Evolutionary conservation across 1,139 yeast genomes (phyloP), one percentile per base, ranked within the genome.

Genomic region (Saccharomycopsis hybrid): DNA sequence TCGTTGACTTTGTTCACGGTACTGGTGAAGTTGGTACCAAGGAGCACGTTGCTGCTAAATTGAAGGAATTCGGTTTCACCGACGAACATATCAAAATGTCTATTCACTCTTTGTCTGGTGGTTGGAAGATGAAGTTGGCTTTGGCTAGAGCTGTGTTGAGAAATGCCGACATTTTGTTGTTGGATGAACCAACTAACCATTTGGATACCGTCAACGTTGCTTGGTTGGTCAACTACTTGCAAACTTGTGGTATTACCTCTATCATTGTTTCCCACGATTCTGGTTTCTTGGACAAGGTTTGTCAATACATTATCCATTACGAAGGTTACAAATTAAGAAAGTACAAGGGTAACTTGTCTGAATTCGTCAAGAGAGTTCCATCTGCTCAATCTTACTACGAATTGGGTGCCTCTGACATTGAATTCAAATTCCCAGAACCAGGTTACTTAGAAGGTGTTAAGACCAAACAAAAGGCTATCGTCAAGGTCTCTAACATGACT

Each of bases 51-150:
- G 68, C 92, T 29, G 65, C 64, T 1, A 97, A 96, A 31, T 76
- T 92, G 56, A 78, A 71, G 47, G 80, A 79, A 50, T 97, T 92
- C 64, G 98, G 97, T 2, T 92, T 92, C 68, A 82, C 94, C 56
- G 92, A 85, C 48, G 94, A 85, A 64, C 80, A 97, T 73, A 78
- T 94, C 62, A 74, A 77, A 33, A 97, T 89, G 70, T 95, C 95
- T 71, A 90, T 92, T 71, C 83, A 89, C 69, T 87, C 97, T 59
- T 80, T 92, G 65, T 90, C 97, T 67, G 98, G 98, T 84, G 98
- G 98, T 82, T 92, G 98, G 98, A 92, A 92, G 83, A 92, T 92
- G 98, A 92, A 92, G 79, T 83, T 92, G 73, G 98, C 97, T 70
- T 82, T 92, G 68, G 97, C 97, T 64, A 87, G 97, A 78, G 98